Percentiles rank a stretch among this genome's conserved stretches.
Evolutionary conservation across 2,329 filamentous ascomycete species (phyloP).

Genomic region (Leptodontidium sp.): DNA sequence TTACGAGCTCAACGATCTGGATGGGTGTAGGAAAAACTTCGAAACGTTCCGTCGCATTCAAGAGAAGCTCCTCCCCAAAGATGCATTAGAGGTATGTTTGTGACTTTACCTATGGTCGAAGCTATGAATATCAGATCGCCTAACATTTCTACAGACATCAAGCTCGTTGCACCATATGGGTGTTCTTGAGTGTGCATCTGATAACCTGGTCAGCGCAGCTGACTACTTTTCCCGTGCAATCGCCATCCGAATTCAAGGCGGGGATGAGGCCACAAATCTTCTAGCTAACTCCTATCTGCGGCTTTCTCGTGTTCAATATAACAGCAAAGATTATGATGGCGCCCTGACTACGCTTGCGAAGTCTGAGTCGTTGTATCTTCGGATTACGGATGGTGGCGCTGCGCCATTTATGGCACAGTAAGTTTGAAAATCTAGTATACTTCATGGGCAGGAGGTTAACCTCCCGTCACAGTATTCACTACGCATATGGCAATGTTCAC

Average conservation of each 20-base stretch:
- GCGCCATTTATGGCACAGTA: slow-evolving; percentile 34
- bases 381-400: slow-evolving; percentile 24
- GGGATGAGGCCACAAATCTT: slow-evolving; percentile 28
- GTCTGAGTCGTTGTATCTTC: slow-evolving; percentile 30
- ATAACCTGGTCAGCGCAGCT: slow-evolving; percentile 28
- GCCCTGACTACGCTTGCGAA: neutral
- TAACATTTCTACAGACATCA: neutral
- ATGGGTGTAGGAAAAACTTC: slow-evolving; percentile 31
- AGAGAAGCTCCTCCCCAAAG: slow-evolving; percentile 18
- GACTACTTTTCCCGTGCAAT: slow-evolving; percentile 34
- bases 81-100: slow-evolving; percentile 27
- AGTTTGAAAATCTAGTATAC: neutral
- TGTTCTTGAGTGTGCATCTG: slow-evolving; percentile 32
- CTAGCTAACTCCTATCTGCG: slow-evolving; percentile 37
- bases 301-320: slow-evolving; percentile 21
- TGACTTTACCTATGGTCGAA: too few relatives aligned
- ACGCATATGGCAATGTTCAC: slow-evolving; percentile 36
- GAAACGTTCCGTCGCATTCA: slow-evolving; percentile 29
- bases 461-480: slow-evolving; percentile 36
- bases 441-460: too few relatives aligned
- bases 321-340: neutral
- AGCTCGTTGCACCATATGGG: slow-evolving; percentile 37
- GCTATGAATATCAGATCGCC: too few relatives aligned
- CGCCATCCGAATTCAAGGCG: slow-evolving; percentile 26
- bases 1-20: slow-evolving; percentile 33